A percentile compares a stretch with the other conserved stretches of the same genome.
Evolutionary conservation across 306 rosid species (phyloP).

Genomic region (Quercus variabilis): DNA sequence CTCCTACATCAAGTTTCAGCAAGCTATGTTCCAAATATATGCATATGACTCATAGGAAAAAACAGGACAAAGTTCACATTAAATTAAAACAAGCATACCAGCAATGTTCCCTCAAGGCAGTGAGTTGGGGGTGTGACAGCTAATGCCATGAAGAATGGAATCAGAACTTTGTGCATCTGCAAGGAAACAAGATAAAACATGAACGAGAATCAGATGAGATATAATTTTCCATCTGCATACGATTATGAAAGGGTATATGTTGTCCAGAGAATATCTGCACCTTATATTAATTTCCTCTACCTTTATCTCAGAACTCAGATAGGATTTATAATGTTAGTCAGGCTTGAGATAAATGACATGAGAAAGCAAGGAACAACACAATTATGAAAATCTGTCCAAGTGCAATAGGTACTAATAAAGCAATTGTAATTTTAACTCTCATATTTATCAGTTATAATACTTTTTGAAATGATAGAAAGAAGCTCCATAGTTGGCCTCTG

Average conservation of each 20-base stretch:
- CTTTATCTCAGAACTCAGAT: neutral
- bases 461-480: neutral
- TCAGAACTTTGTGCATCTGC: constrained; percentile 87
- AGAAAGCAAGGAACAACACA: neutral
- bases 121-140: constrained; percentile 73
- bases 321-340: neutral
- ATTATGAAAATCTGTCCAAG: no score
- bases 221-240: neutral
- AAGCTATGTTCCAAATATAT: neutral
- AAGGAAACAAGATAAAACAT: constrained; percentile 10
- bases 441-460: neutral
- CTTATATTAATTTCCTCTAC: neutral
- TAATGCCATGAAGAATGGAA: constrained; percentile 74
- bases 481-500: neutral
- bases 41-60: neutral
- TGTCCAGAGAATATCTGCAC: neutral
- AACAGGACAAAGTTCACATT: neutral
- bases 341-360: constrained; percentile 1
- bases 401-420: neutral
- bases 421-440: neutral
- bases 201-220: neutral
- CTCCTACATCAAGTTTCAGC: neutral
- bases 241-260: neutral
- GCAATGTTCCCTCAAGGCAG: constrained; percentile 88
- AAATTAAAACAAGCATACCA: constrained; percentile 50